Base-by-base conservation (phyloP, 2,329 filamentous ascomycete species). In the Didymella lethalis region DNA sequence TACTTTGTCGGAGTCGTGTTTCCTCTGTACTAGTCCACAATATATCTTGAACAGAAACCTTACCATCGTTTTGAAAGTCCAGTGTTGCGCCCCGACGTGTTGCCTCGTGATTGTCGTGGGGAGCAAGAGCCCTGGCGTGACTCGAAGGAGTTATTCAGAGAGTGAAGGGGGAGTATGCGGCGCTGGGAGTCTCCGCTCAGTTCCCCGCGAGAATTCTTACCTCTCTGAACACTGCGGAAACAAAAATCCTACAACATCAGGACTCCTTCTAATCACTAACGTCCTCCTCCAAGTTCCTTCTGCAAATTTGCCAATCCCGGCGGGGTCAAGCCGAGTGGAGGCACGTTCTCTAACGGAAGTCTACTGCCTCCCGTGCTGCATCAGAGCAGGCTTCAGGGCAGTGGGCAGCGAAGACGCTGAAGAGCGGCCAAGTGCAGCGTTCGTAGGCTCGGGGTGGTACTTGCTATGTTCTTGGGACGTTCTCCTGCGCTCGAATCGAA, bases 1-100 rank as follows among this genome's bases (percentile, higher is more conserved):
- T 50, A 28, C 46, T 49, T 54, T 49, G 56, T 58, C 46, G 49
- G 31, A 46, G 49, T 58, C 46, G n/a, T 44, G 32, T 28, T 50
- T 46, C 16, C 20, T 41, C 40, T 45, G 38, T 23, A 29, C 23
- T 4, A 25, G 25, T 23, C 8, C 38, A 29, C 26, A 31, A 14
- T 4, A 18, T 45, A 32, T 29, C 10, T 18, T 34, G 23, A 10
- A 32, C 49, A 32, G 31, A 49, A 7, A n/a, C 16, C 45, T 8
- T 18, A 14, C 16, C 34, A 12, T 18, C 16, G 7, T 40, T 54
- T 26, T 29, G 14, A 25, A 46, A 58, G 56, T 46, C 55, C 41
- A 54, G 46, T 40, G 46, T 58, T 58, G 56, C 40, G 49, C 18
- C 18, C 18, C 38, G 45, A 20, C 11, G 7, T 40, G 8, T 20